Percentiles rank a stretch among this genome's conserved stretches.
These are phyloP conservation scores for Mortierella antarctica DNA, from an alignment of 192 early-diverging fungal species.

Conservation along the genomic window DNA sequence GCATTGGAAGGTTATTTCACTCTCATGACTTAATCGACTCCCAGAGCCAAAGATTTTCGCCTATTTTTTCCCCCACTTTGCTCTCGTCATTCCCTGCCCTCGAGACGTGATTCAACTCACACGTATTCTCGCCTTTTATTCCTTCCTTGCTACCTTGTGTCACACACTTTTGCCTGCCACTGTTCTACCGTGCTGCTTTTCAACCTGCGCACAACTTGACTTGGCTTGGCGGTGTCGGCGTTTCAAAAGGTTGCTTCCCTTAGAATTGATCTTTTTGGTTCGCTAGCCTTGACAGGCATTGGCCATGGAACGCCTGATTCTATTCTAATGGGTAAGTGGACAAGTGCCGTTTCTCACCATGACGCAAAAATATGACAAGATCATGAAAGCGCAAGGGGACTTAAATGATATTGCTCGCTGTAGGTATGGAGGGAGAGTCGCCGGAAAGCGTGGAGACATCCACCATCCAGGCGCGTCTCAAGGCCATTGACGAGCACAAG, in stretches of 20 bases:
- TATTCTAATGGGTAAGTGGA: slow-evolving; percentile 72
- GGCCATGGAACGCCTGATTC: slow-evolving; percentile 97
- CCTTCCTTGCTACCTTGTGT: background rate
- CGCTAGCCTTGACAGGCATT: slow-evolving; percentile 91
- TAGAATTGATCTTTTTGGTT: slow-evolving; percentile 91
- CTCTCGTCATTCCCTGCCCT: background rate
- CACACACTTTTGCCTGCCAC: background rate
- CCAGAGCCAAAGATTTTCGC: background rate
- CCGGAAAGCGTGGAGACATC: slow-evolving; percentile 87
- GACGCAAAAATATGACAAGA: background rate
- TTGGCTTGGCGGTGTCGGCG: too few species aligned
- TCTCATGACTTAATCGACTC: background rate
- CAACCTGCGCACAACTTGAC: slow-evolving; percentile 41
- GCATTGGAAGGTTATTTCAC: too few species aligned
- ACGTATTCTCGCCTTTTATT: slow-evolving; percentile 10
- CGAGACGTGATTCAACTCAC: slow-evolving; percentile 54
- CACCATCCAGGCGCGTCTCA: slow-evolving; percentile 78
- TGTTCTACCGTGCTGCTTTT: slow-evolving; percentile 30
- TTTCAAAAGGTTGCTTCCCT: slow-evolving; percentile 62
- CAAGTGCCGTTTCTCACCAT: background rate
- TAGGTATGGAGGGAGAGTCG: slow-evolving; percentile 88
- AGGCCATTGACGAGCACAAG: slow-evolving; percentile 78
- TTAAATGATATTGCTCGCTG: background rate
- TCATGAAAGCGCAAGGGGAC: slow-evolving; percentile 53
- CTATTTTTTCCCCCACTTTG: background rate